Base-by-base conservation (phyloP, 2,329 filamentous ascomycete genomes). In the Colletotrichum kahawae region DNA sequence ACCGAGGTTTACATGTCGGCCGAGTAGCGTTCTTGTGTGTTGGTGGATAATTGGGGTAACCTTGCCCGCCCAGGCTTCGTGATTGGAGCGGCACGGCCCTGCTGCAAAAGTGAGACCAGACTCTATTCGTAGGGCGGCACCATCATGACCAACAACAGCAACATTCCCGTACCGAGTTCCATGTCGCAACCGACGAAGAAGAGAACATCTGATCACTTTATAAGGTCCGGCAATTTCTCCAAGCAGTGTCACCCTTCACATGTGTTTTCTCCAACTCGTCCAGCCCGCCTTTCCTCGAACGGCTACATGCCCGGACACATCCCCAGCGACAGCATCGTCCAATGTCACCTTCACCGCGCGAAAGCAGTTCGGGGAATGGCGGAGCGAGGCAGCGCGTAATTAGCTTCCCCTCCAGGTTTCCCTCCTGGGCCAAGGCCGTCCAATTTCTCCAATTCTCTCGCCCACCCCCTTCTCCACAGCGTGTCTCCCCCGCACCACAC, bases 401-500 rank as follows among this genome's bases (percentile, higher is more conserved):
- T 34, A 54, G 63, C 27, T 34, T 33, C 27, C 66, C 57, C 71
- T 27, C 71, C 21, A 21, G 9, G 14, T 27, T 60, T 43, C 65
- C 57, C 7, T 57, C 13, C 43, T 62, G n/a, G 31, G 66, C 31
- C 54, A 54, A 62, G 65, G 5, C 51, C 29, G 68, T 43, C 48
- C 14, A 34, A 51, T 24, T 72, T 72, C 72, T 71, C 72, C 72
- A 75, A 72, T 72, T 63, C 31, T 48, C 43, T 13, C 34, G 9
- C 21, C 34, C 67, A 64, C 66, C 18, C 43, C 56, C 62, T 67
- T 72, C 72, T 75, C 72, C 72, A 64, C 72, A 67, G 9, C 24
- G 14, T 43, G n/a, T n/a, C 54, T 75, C 69, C 72, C 68, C 69
- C 69, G 63, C 72, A 75, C 62, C 56, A 67, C 43, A 66, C 72